Conservation (phyloP, 1,284 basidiomycete genomes). For the Phylloboletellus chloephorus region DNA sequence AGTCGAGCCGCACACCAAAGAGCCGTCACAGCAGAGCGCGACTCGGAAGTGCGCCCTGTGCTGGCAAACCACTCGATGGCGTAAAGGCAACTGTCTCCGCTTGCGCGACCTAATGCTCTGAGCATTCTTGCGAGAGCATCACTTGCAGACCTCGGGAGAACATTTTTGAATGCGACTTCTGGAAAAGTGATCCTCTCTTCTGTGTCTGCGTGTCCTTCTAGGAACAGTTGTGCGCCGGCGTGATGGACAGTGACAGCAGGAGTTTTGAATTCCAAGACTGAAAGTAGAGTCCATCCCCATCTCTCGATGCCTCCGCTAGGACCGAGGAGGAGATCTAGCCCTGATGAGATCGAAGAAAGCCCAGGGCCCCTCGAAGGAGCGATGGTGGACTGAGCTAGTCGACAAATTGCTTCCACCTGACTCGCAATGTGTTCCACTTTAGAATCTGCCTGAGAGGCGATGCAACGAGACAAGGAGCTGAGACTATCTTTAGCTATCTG, state of each 20-base stretch:
- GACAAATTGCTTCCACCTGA: slow-evolving; percentile 68
- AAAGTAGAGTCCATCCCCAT: slow-evolving; percentile 82
- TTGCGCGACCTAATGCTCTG: slow-evolving; percentile 61
- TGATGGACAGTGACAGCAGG: slow-evolving; percentile 48
- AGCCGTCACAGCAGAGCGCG: slow-evolving; percentile 57
- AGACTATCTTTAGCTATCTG: slow-evolving; percentile 60
- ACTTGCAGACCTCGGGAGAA: slow-evolving; percentile 53
- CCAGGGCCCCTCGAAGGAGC: slow-evolving; percentile 18
- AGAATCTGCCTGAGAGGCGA: slow-evolving; percentile 63
- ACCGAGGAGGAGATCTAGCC: slow-evolving; percentile 68
- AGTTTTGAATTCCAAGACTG: slow-evolving; percentile 65
- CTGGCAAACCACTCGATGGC: slow-evolving; percentile 78
- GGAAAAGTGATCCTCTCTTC: slow-evolving; percentile 48
- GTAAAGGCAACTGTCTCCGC: slow-evolving; percentile 64
- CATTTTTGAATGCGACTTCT: slow-evolving; percentile 53
- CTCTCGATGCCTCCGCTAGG: slow-evolving; percentile 79
- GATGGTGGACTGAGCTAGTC: slow-evolving; percentile 35
- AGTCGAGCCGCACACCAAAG: slow-evolving; percentile 79
- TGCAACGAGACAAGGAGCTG: slow-evolving; percentile 67
- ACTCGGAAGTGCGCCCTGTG: slow-evolving; percentile 46
- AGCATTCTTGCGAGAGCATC: slow-evolving; percentile 66
- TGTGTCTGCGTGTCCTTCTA: slow-evolving; percentile 44
- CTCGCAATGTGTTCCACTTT: slow-evolving; percentile 64
- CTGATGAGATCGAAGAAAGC: slow-evolving; percentile 43
- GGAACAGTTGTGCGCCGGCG: slow-evolving; percentile 47